Evolutionary conservation across 2,329 filamentous ascomycete genomes (phyloP).

Genomic region (Paraconiothyrium sp.): DNA sequence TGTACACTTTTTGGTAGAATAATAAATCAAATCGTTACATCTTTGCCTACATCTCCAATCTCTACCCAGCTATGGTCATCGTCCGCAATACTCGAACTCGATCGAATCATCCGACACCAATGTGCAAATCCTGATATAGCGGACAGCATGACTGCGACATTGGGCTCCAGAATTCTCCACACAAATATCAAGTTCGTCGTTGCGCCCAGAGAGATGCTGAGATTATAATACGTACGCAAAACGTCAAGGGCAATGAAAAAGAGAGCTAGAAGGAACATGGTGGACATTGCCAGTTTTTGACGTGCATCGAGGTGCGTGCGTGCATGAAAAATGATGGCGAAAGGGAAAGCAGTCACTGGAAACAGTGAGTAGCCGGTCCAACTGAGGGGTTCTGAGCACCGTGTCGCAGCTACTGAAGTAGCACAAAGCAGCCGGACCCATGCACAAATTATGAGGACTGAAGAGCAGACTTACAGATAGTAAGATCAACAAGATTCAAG

Average conservation of each 20-base stretch:
- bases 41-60: neutral
- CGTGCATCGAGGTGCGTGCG: slow-evolving; percentile 9
- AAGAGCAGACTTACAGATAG: slow-evolving; percentile 8
- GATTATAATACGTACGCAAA: slow-evolving; percentile 16
- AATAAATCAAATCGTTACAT: neutral
- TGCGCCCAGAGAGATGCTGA: neutral
- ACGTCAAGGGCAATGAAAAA: slow-evolving; percentile 20
- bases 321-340: neutral
- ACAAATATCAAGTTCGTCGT: slow-evolving; percentile 2
- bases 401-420: neutral
- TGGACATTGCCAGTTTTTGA: slow-evolving; percentile 13
- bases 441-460: neutral
- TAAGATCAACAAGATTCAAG: slow-evolving; percentile 10
- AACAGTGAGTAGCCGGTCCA: neutral
- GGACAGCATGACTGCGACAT: slow-evolving; percentile 8
- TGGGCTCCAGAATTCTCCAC: slow-evolving; percentile 13
- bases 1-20: neutral
- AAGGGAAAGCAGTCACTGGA: slow-evolving; percentile 17
- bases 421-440: neutral
- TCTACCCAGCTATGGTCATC: neutral
- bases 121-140: slow-evolving; percentile 3
- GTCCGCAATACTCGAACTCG: neutral
- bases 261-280: slow-evolving; percentile 14
- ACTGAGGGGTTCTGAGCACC: too few relatives aligned
- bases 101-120: neutral